Conservation (phyloP, 257 asterid species). For the Nicotiana benthamiana region DNA sequence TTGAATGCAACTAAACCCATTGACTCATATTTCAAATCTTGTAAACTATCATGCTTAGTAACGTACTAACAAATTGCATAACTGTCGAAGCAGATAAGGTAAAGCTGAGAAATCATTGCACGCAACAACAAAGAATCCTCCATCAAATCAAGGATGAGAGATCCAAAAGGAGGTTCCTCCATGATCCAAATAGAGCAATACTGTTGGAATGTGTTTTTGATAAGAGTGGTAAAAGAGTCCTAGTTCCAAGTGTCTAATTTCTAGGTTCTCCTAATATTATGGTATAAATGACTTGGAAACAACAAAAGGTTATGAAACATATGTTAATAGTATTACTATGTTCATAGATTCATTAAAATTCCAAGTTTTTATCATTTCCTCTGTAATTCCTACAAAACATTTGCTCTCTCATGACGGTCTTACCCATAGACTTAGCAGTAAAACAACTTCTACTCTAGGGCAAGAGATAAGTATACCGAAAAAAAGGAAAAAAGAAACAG, state of each 20-base stretch:
- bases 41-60: neutral
- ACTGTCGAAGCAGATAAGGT: neutral
- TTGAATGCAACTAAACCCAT: neutral
- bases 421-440: no score
- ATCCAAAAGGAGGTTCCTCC: neutral
- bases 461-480: no score
- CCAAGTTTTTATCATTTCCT: neutral
- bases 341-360: neutral
- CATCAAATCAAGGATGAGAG: neutral
- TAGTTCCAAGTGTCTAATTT: neutral
- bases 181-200: neutral
- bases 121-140: neutral
- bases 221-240: neutral
- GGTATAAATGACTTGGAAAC: neutral
- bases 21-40: neutral
- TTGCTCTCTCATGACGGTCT: no score
- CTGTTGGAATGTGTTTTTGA: neutral
- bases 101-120: neutral
- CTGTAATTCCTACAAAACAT: no score
- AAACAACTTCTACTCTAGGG: no score
- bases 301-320: neutral
- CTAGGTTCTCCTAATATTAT: neutral
- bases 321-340: neutral
- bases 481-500: no score
- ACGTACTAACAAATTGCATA: neutral